These are phyloP conservation scores for Cryphonectria nitschkei DNA, from an alignment of 2,329 filamentous ascomycete species.

Conservation along the genomic window DNA sequence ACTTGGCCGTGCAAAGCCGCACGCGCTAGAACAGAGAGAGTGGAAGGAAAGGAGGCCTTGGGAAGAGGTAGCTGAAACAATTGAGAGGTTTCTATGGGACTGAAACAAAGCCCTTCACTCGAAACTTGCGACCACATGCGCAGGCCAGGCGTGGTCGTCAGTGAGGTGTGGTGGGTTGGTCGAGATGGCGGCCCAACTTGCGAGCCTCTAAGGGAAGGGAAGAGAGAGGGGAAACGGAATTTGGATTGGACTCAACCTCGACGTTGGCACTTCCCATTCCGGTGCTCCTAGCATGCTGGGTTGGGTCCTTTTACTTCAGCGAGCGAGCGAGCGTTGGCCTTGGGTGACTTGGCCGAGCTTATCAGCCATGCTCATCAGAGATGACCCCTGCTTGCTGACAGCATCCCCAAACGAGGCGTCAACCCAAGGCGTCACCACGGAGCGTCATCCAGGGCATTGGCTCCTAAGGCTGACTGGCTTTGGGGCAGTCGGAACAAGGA, in stretches of 20 bases:
- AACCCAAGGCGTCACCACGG: neutral
- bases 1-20: constrained; percentile 5
- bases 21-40: constrained; percentile 1
- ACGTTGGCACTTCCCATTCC: constrained; percentile 4
- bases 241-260: neutral
- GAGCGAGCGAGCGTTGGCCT: neutral
- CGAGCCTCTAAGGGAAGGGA: neutral
- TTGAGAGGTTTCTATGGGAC: neutral
- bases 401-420: neutral
- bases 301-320: neutral
- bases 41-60: neutral
- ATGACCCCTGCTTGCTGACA: constrained; percentile 7
- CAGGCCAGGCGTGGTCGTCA: neutral
- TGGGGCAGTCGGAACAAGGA: constrained; percentile 7
- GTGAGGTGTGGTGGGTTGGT: neutral
- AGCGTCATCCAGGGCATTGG: neutral
- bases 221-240: neutral
- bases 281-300: neutral
- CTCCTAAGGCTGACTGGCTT: neutral
- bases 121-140: constrained; percentile 8
- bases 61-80: neutral
- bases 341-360: constrained; percentile 5
- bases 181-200: neutral
- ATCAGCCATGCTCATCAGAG: constrained; percentile 7
- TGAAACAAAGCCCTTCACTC: constrained; percentile 10